These are phyloP conservation scores for Rubroboletus pulcherrimus DNA, from an alignment of 768 basidiomycete species.

Conservation along the genomic window DNA sequence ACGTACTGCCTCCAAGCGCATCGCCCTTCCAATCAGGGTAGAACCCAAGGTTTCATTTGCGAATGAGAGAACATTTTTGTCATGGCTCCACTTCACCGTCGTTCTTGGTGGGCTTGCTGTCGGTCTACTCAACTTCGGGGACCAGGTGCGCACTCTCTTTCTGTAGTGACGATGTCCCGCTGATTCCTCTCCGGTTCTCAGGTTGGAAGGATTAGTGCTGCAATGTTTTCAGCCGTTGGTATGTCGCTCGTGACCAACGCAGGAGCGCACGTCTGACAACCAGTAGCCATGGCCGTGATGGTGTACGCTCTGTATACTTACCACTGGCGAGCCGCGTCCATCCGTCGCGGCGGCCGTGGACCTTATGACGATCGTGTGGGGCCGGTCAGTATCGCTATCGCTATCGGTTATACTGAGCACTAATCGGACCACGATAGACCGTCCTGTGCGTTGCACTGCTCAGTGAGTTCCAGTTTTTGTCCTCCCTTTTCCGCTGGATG, in stretches of 20 bases:
- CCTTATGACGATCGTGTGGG: constrained; percentile 97
- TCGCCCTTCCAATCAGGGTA: constrained; percentile 91
- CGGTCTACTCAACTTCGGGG: constrained; percentile 96
- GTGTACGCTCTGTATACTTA: constrained; percentile 92
- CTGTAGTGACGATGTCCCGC: not conserved
- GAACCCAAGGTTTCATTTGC: constrained; percentile 96
- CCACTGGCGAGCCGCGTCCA: constrained; percentile 94
- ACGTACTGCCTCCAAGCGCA: constrained; percentile 89
- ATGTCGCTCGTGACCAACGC: constrained; percentile 25
- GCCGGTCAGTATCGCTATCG: constrained; percentile 59
- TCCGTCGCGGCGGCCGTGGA: constrained; percentile 84
- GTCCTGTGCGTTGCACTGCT: constrained; percentile 80
- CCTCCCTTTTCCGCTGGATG: not conserved
- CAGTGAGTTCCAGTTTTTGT: constrained; percentile 39
- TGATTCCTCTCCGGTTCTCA: constrained; percentile 25
- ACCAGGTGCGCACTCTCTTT: constrained; percentile 53
- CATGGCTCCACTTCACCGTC: constrained; percentile 98
- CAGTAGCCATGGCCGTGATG: constrained; percentile 92
- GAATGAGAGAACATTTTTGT: constrained; percentile 93
- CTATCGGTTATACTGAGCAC: constrained; percentile 6
- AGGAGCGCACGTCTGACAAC: constrained; percentile 8
- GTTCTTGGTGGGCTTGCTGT: constrained; percentile 95
- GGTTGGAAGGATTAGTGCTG: constrained; percentile 95
- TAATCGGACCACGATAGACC: constrained; percentile 46
- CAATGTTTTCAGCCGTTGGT: constrained; percentile 95